Evolutionary conservation across 129 eudicot species (phyloP).

Genomic region (Arctium minus): DNA sequence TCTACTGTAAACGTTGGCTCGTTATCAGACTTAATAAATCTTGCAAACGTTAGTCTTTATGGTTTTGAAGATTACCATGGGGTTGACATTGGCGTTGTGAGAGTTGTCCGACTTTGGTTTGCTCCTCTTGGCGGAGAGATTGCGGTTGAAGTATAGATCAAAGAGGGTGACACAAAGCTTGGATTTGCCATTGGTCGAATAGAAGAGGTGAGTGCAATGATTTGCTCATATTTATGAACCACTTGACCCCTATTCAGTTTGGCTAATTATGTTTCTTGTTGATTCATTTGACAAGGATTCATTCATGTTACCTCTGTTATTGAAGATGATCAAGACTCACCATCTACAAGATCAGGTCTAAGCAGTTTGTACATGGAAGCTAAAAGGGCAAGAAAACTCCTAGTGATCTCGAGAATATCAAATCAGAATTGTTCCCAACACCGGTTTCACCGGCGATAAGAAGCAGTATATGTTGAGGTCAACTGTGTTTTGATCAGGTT

Average conservation of each 20-base stretch:
- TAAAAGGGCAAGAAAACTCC: conserved; percentile 41
- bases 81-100: conserved; percentile 86
- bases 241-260: too few relatives aligned
- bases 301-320: conserved; percentile 38
- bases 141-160: conserved; percentile 55
- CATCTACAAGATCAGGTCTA: conserved; percentile 74
- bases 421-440: conserved; percentile 42
- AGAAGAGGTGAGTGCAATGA: conserved; percentile 57
- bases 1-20: conserved; percentile 59
- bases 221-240: too few relatives aligned
- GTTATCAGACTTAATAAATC: background rate
- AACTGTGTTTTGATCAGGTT: too few relatives aligned
- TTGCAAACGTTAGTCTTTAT: conserved; percentile 73
- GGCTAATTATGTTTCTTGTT: too few relatives aligned
- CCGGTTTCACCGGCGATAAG: conserved; percentile 39
- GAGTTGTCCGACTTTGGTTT: conserved; percentile 90
- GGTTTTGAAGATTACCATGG: conserved; percentile 99
- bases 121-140: conserved; percentile 78
- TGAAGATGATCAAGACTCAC: conserved; percentile 45
- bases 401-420: conserved; percentile 61
- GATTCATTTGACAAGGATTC: too few relatives aligned
- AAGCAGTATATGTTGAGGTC: too few relatives aligned
- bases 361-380: conserved; percentile 59
- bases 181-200: conserved; percentile 90
- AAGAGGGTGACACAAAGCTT: conserved; percentile 62